Base-by-base conservation (phyloP, 768 basidiomycete species). In the Termitomyces sp. region DNA sequence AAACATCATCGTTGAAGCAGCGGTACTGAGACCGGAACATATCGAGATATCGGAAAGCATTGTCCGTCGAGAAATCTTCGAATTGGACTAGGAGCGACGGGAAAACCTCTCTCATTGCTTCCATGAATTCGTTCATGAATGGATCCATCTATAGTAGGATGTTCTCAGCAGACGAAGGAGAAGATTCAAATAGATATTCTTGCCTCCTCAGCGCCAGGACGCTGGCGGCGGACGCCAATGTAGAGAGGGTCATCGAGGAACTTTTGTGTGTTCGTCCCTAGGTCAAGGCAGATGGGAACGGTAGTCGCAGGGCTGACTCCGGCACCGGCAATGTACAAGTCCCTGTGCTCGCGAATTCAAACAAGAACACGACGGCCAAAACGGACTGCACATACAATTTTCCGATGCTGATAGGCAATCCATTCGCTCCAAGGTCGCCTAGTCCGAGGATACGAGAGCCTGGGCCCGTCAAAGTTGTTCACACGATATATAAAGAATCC, bases 111-210 rank as follows among this genome's bases (percentile, higher is more conserved):
- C 71, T 68, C 76, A 87, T 83, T 9, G 85, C 83, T 15, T 72
- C 67, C 85, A 91, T 89, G 69, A 91, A 89, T 61, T 85, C 83
- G 53, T 85, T 80, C 82, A 91, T 85, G 71, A 90, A 89, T 38
- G 71, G 83, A 43, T 84, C 82, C 77, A 87, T 86, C 83, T 85
- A 59, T 35, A 21, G 35, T 9, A 12, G 12, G 1, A 3, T 46
- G n/a, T 9, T 15, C 1, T 37, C 14, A 50, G 35, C 19, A 50
- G 37, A 37, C 15, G 37, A 28, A 40, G 23, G 37, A 9, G n/a
- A 5, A 17, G 17, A 9, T 5, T 6, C 3, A 3, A 6, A 17
- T 8, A 11, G 4, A 50, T 8, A n/a, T 15, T 6, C 23, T 62
- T 60, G 73, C 82, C 72, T 83, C 81, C 47, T 62, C 58, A 11